These are phyloP conservation scores for Pseudogymnoascus sp. DNA, from an alignment of 2,329 filamentous ascomycete genomes.

Conservation along the genomic window DNA sequence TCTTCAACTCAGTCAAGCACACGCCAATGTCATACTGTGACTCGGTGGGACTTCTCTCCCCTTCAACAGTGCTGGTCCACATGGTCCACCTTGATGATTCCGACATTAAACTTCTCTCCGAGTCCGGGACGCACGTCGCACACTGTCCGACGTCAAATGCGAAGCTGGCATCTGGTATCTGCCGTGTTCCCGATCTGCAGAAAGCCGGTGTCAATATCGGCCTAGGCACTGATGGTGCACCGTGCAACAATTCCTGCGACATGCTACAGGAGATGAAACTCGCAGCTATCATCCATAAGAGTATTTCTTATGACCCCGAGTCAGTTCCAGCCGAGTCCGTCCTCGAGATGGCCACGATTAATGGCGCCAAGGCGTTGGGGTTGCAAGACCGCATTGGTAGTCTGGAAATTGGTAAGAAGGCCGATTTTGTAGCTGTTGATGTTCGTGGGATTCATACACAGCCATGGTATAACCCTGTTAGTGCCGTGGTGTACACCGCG, in stretches of 20 bases:
- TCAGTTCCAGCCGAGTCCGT: constrained; percentile 36
- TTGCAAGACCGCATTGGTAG: constrained; percentile 34
- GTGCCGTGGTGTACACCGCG: constrained; percentile 37
- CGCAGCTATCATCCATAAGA: constrained; percentile 41
- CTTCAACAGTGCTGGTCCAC: constrained; percentile 40
- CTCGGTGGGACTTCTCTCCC: constrained; percentile 31
- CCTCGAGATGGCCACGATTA: constrained; percentile 44
- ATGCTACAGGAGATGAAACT: constrained; percentile 45
- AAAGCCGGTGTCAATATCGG: constrained; percentile 38
- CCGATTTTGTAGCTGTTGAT: constrained; percentile 34
- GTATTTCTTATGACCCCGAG: constrained; percentile 34
- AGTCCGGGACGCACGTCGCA: constrained; percentile 37
- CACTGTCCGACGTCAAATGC: constrained; percentile 45
- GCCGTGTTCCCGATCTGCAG: constrained; percentile 38
- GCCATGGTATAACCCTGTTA: constrained; percentile 25
- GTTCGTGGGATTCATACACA: constrained; percentile 22
- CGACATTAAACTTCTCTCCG: constrained; percentile 34
- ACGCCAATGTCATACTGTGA: constrained; percentile 38
- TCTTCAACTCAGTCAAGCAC: constrained; percentile 27
- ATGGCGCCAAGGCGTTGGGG: constrained; percentile 40
- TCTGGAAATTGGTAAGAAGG: constrained; percentile 37
- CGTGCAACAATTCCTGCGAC: constrained; percentile 44
- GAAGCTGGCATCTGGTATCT: constrained; percentile 44
- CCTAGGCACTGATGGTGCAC: constrained; percentile 44
- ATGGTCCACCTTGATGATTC: constrained; percentile 42